Evolutionary conservation across 495 filamentous ascomycete species (phyloP).

Genomic region (Cairneyella variabilis): DNA sequence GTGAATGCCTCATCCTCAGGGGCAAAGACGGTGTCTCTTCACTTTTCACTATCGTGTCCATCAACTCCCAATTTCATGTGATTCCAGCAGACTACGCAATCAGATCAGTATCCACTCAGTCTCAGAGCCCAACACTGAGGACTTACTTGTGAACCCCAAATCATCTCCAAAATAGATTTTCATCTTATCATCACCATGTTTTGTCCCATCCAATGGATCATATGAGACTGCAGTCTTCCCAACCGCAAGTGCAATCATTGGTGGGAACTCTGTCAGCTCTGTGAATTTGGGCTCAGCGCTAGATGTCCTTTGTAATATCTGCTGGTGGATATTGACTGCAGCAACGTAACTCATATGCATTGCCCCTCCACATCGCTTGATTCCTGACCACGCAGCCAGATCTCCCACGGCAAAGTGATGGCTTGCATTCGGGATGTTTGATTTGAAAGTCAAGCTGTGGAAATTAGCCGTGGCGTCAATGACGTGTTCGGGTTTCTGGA

Average conservation of each 20-base stretch:
- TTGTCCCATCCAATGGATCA: conserved; percentile 40
- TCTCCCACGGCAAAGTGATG: conserved; percentile 58
- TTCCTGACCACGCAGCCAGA: conserved; percentile 58
- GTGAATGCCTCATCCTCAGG: too few species aligned
- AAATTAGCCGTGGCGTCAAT: not conserved
- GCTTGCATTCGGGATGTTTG: conserved; percentile 34
- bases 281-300: conserved; percentile 37
- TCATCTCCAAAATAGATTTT: conserved; percentile 60
- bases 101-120: conserved; percentile 20
- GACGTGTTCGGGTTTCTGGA: conserved; percentile 23
- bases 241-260: conserved; percentile 63
- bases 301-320: conserved; percentile 39
- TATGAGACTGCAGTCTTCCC: conserved; percentile 62
- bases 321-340: conserved; percentile 57
- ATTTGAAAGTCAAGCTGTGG: conserved; percentile 5
- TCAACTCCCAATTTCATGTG: not conserved
- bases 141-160: conserved; percentile 49
- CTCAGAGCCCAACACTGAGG: not conserved
- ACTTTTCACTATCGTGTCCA: too few species aligned
- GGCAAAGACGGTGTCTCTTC: too few species aligned
- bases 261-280: conserved; percentile 46
- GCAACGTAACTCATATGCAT: conserved; percentile 62
- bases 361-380: conserved; percentile 66
- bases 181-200: conserved; percentile 54
- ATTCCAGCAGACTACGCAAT: conserved; percentile 8